A percentile compares a stretch with the other conserved stretches of the same genome.
These are phyloP conservation scores for Kwoniella bestiolae DNA, from an alignment of 768 basidiomycete species.

Conservation along the genomic window DNA sequence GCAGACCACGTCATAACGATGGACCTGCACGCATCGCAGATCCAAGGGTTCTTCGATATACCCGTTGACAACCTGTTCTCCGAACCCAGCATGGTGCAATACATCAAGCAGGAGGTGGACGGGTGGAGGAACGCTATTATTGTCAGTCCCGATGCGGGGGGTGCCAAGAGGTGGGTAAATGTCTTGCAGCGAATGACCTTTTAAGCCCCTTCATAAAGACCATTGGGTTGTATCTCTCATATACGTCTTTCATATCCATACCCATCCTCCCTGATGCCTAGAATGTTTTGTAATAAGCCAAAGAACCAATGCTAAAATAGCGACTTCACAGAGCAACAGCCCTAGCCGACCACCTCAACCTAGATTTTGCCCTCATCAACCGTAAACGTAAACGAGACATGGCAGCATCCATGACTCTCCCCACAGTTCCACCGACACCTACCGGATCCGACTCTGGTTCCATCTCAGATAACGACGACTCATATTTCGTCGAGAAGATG, in stretches of 20 bases:
- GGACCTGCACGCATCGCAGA: slow-evolving; percentile 98
- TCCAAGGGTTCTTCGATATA: slow-evolving; percentile 99
- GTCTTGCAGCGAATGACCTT: too few relatives aligned
- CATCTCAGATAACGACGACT: slow-evolving; percentile 42
- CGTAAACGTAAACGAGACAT: slow-evolving; percentile 82
- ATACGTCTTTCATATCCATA: background rate
- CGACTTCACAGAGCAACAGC: slow-evolving; percentile 91
- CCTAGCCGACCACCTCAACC: slow-evolving; percentile 91
- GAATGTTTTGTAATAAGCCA: too few relatives aligned
- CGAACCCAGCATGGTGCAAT: slow-evolving; percentile 91
- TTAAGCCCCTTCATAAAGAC: too few relatives aligned
- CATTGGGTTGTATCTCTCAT: too few relatives aligned
- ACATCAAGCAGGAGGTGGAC: slow-evolving; percentile 90
- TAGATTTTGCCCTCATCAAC: slow-evolving; percentile 98
- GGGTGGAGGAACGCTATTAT: slow-evolving; percentile 80
- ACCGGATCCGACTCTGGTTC: slow-evolving; percentile 43
- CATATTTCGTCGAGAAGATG: slow-evolving; percentile 52
- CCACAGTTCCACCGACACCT: slow-evolving; percentile 49
- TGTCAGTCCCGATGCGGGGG: slow-evolving; percentile 96
- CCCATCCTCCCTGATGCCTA: background rate
- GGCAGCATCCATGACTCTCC: slow-evolving; percentile 28
- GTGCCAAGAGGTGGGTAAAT: slow-evolving; percentile 80
- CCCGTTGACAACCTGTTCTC: slow-evolving; percentile 99
- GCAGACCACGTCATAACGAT: slow-evolving; percentile 99
- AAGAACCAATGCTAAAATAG: too few relatives aligned